Base-by-base conservation (phyloP, 805 yeast genomes). In the Spathaspora sp. region DNA sequence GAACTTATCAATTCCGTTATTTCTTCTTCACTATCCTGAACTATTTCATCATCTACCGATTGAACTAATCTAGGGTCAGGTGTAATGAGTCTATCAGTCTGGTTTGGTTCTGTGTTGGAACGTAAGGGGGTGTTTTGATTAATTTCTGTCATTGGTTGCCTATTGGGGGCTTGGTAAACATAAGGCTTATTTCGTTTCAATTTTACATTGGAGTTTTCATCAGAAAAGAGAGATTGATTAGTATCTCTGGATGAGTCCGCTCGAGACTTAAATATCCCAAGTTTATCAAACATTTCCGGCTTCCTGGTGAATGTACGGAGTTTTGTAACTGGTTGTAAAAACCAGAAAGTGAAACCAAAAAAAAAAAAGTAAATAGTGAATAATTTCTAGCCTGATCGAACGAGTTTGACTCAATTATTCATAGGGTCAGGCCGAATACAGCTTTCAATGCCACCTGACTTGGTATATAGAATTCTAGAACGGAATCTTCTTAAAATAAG, bases 1-100 rank as follows among this genome's bases (percentile, higher is more conserved):
- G 52, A 43, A 18, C 45, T 50, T 9, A 52, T 38, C 10, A 53
- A 47, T 5, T 54, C 35, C 8, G 51, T 51, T 6, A 52, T 50
- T 42, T 59, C 62, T 2, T 57, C 62, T 50, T 59, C 62, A 50
- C 62, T 59, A 48, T 59, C 57, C 8, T 55, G 60, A 10, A 59
- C 49, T 29, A 45, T 12, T n/a, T 45, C 47, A 28, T 16, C 23
- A 38, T 48, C 49, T 10, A 39, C 26, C 2, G 52, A 28, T 14
- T 26, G 42, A n/a, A 49, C 23, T 23, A 38, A 20, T 23, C 42
- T 39, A 35, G 47, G 29, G 17, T 35, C 40, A 16, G 18, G 40
- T 35, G 18, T 40, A 35, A 23, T 20, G 10, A 14, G 18, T 3
- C 16, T 9, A 26, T 16, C 10, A 20, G 12, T 3, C 18, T 16